Evolutionary conservation across 2,329 filamentous ascomycete species (phyloP), one percentile per base, ranked within the genome.

Genomic region (Colletotrichum sp.): DNA sequence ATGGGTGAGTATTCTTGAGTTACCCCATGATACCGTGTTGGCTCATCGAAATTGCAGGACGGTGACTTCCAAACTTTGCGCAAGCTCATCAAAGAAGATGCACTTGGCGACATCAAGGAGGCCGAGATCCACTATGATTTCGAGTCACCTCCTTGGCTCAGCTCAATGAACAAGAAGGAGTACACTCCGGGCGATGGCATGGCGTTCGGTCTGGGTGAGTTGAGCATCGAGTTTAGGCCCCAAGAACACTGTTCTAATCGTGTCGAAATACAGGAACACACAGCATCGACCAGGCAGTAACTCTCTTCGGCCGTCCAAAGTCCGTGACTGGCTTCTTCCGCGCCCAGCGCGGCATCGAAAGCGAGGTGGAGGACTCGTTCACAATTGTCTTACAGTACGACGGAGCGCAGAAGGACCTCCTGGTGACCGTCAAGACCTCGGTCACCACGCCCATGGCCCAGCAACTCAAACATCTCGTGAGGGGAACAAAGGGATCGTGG

Each of bases 61-160:
- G 87, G 89, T 57, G 92, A 94, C 82, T 94, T 92, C 84, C 86
- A 91, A 63, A 94, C 92, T 0, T 82, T 93, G 32, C 84, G 85
- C 74, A 88, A 91, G 75, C 86, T 94, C 28, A 82, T 93, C 69
- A 85, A 85, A 39, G 86, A 89, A 18, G 88, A 87, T 34, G 86
- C 86, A 1, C 84, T 94, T 5, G 93, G 93, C 18, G 88, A 92
- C 3, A 85, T 94, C 65, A 89, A 89, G 49, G 93, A 94, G 78
- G 94, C 92, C 67, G 90, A 94, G 79, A 89, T 92, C 5, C 92
- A 94, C 82, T 94, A 93, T 75, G 93, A 94, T 79, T 90, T 88
- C 52, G 86, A 86, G 44, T 83, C 83, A 1, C 84, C 87, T 0
- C 59, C 80, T 2, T 89, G 86, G 86, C 78, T 88, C 0, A 73